Conservation (phyloP, 495 filamentous ascomycete genomes). For the Penicillium arizonense region DNA sequence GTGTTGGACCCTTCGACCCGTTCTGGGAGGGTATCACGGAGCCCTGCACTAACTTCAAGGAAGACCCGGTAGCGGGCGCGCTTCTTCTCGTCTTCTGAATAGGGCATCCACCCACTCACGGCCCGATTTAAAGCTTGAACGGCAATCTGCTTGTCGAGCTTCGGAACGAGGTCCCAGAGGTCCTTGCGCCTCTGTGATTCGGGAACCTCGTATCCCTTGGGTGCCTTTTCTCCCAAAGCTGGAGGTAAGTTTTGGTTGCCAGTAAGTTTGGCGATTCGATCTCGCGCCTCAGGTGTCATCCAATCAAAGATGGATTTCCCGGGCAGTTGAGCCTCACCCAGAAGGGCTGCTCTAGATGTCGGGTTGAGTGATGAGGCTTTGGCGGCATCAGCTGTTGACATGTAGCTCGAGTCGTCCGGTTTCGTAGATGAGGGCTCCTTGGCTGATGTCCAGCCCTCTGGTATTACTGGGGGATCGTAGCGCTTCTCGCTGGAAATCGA, state of each 20-base stretch:
- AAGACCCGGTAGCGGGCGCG: slow-evolving; percentile 74
- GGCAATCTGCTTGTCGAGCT: slow-evolving; percentile 70
- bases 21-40: slow-evolving; percentile 58
- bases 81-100: slow-evolving; percentile 78
- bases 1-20: slow-evolving; percentile 53
- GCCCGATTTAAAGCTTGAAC: slow-evolving; percentile 73
- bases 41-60: slow-evolving; percentile 74
- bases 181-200: slow-evolving; percentile 59
- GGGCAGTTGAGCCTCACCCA: slow-evolving; percentile 80
- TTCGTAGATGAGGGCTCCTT: slow-evolving; percentile 49
- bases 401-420: slow-evolving; percentile 42
- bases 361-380: slow-evolving; percentile 76
- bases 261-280: slow-evolving; percentile 71
- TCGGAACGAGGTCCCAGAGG: slow-evolving; percentile 66
- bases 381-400: slow-evolving; percentile 72
- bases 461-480: slow-evolving; percentile 74
- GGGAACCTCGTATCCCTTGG: slow-evolving; percentile 57
- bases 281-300: slow-evolving; percentile 76
- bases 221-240: slow-evolving; percentile 69
- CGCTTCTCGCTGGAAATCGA: slow-evolving; percentile 54
- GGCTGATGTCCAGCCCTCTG: slow-evolving; percentile 69
- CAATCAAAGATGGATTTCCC: slow-evolving; percentile 96
- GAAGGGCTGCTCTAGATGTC: slow-evolving; percentile 71
- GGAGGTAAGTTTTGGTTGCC: slow-evolving; percentile 75
- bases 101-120: slow-evolving; percentile 76